Evolutionary conservation across 2,329 filamentous ascomycete genomes (phyloP), one percentile per base, ranked within the genome.

Genomic region (Ophiostoma fasciatum): DNA sequence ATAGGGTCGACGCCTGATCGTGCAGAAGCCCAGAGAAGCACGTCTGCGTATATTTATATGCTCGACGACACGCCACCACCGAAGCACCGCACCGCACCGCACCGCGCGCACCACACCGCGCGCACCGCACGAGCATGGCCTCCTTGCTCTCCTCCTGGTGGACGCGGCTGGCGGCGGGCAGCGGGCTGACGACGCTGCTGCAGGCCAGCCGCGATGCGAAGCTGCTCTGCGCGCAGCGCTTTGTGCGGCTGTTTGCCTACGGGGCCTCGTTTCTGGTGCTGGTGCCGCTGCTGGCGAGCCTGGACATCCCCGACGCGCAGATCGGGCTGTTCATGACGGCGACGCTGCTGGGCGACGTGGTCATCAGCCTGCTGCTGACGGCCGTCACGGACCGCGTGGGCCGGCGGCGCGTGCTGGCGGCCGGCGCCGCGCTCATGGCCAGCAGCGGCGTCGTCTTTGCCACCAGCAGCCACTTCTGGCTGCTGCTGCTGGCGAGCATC

Each of bases 271-370:
- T 66, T 0, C 60, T 76, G 4, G 62, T 75, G 37, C 60, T 75
- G 5, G 72, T 71, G 10, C 57, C 65, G 17, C 75, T 68, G 42
- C 60, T 78, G 7, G 57, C 59, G 12, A 58, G 55, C 2, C 56
- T 76, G 2, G 59, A 54, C 8, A 59, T 68, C 28, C 61, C 67
- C 1, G 60, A 71, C 39, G 57, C 62, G 1, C 56, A 55, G 22
- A 69, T 72, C 40, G 74, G 74, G 3, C 53, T 76, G 1, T 78
- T 78, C 54, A 78, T 78, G 73, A 76, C 71, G 0, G 49, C 77
- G 42, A 79, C 74, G 0, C 53, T 78, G 13, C 55, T 62, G 12
- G 74, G 74, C 19, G 74, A 78, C 50, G 62, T 69, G 4, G 48
- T 60, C 28, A 66, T 78, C 42, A 75, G 71, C 46, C 65, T 76